Base-by-base conservation (phyloP, 352 stramenopile species). In the Globisporangium radiosum region DNA sequence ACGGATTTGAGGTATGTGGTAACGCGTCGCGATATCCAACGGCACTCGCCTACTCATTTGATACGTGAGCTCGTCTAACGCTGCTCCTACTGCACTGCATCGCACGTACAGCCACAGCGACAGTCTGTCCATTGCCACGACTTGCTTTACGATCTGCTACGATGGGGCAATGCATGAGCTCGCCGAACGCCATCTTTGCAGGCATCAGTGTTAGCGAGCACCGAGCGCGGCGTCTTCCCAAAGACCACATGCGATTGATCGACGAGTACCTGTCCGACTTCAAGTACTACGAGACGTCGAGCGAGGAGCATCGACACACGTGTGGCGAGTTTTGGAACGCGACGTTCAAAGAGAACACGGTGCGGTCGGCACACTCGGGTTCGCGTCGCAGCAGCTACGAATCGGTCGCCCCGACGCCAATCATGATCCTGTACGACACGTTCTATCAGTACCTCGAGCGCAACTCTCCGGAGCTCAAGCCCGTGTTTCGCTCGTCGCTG, bases 391-490 rank as follows among this genome's bases (percentile, higher is more conserved):
- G 63, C 43, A 69, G 65, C 39, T 69, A 59, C 40, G 47, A 60
- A 13, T 71, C 62, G 1, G 47, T 58, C 6, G 13, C 15, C 6
- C 42, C 7, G 11, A 60, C 67, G 2, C 57, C 64, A 2, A 62
- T 76, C 45, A 64, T 59, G 9, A 57, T 66, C 43, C 56, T 85
- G 8, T 80, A 78, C 60, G 70, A 81, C 49, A 64, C 59, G 6
- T 81, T 85, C 56, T 82, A 80, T 60, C 44, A n/a, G 1, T 78
- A 75, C 56, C 54, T 85, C 42, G 66, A 81, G 40, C 48, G 71
- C 48, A 70, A 85, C 57, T 75, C 75, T 17, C 73, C 69, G n/a
- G 67, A 77, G 33, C 64, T 85, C 25, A 75, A 76, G 52, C 71
- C 58, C 0, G 66, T 85, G 3, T 85, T 85, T 19, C 71, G 75